Percentiles rank a stretch among this genome's conserved stretches.
Conservation (phyloP, 495 filamentous ascomycete species). For the Amorphotheca resinae region DNA sequence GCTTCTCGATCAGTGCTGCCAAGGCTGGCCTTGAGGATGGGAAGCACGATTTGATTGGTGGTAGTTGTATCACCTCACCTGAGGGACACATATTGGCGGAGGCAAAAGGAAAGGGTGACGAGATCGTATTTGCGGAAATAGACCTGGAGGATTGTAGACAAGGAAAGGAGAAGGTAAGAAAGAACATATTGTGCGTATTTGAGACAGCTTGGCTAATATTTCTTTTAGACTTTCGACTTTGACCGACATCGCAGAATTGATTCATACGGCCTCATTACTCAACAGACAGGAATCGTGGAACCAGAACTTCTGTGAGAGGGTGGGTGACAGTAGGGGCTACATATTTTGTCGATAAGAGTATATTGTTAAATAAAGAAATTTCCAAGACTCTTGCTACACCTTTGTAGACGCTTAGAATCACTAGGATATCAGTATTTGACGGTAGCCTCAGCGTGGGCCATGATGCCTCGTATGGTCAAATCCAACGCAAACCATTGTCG, state of each 20-base stretch:
- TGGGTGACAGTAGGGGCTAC: no score
- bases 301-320: constrained; percentile 18
- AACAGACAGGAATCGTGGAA: constrained; percentile 34
- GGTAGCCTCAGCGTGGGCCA: no score
- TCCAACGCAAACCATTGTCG: no score
- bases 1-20: constrained; percentile 32
- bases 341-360: no score
- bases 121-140: constrained; percentile 34
- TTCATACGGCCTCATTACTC: constrained; percentile 29
- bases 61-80: constrained; percentile 35
- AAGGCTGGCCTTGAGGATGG: constrained; percentile 35
- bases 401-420: no score
- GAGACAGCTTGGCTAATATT: neutral
- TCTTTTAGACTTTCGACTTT: constrained; percentile 32
- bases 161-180: constrained; percentile 26
- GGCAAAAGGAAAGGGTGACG: constrained; percentile 29
- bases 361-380: no score
- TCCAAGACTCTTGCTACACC: no score
- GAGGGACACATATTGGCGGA: constrained; percentile 37
- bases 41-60: constrained; percentile 32
- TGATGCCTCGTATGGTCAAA: no score
- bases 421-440: no score
- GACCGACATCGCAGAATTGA: constrained; percentile 33
- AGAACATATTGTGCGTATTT: neutral
- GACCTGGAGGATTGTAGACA: constrained; percentile 31